Evolutionary conservation across 306 rosid species (phyloP), one percentile per base, ranked within the genome.

Genomic region (Carpinus fangiana): DNA sequence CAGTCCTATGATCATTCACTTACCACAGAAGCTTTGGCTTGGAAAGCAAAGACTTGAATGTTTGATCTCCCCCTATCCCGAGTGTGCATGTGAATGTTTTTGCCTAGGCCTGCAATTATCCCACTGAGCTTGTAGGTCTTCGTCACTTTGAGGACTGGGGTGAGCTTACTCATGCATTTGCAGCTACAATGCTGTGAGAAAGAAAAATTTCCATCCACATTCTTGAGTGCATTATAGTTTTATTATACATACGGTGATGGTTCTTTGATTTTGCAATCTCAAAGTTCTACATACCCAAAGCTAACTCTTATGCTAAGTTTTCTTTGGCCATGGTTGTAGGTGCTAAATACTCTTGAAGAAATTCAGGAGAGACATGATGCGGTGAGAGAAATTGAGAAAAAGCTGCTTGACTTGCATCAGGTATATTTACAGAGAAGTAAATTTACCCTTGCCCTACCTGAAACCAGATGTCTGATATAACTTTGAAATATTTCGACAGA

Each of bases 281-380:
- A 84, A 66, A 79, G 12, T 14, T 43, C 55, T 66, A 62, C 73
- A 36, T 51, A 48, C 76, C 13, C 16, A 66, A 51, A 23, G 72
- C 20, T 48, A 55, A 74, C 52, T 73, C 21, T 57, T 5, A 59
- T 59, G 3, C 34, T 23, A 41, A 67, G 12, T 18, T 38, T 67
- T 7, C 13, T 50, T 72, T 51, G 28, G 38, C 76, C 62, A 47
- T 20, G 8, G 76, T 86, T 72, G 54, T 86, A 95, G 98, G 91
- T 95, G 41, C 78, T 95, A 69, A 95, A 78, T 85, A 91, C 98
- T 0, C 73, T 92, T 80, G 98, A 95, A 82, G 98, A 95, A 92
- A 92, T 95, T 84, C 98, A 95, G 72, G 98, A 95, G 88, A 84
- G 98, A 79, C 98, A 92, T 46, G 93, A 95, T 74, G 79, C 97